phyloP scores from a whole-genome alignment of 2,329 filamentous ascomycete genomes.

The Neopestalotiopsis sp. region DNA sequence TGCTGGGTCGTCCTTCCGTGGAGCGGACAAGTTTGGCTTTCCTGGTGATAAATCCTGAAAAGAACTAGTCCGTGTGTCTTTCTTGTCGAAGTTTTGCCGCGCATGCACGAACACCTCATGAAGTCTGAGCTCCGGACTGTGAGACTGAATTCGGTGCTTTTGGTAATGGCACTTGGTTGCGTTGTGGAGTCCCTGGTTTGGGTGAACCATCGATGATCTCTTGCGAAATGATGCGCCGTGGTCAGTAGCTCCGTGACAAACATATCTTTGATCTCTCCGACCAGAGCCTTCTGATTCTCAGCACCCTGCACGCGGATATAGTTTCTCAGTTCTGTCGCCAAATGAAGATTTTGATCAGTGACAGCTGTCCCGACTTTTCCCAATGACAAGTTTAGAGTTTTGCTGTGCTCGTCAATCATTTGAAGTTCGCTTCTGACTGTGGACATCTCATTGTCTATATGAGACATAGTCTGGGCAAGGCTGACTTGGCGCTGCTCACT shows the following conservation, averaged over 20 bases:
- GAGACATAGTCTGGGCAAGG: neutral
- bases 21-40: neutral
- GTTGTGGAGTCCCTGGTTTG: neutral
- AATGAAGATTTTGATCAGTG: neutral
- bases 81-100: too few relatives aligned
- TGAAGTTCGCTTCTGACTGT: neutral
- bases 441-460: neutral
- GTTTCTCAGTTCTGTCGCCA: neutral
- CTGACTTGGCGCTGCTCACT: neutral
- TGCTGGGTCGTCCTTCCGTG: neutral
- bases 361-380: neutral
- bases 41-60: too few relatives aligned
- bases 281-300: neutral
- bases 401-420: neutral
- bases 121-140: neutral
- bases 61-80: too few relatives aligned
- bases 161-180: too few relatives aligned
- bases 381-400: neutral
- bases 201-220: neutral
- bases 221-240: neutral
- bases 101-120: neutral
- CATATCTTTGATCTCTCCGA: neutral
- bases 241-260: neutral
- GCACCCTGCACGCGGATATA: neutral
- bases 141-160: too few relatives aligned